A percentile compares a stretch with the other conserved stretches of the same genome.
Conservation (phyloP, 1,139 yeast species). For the Scheffersomyces segobiensis region DNA sequence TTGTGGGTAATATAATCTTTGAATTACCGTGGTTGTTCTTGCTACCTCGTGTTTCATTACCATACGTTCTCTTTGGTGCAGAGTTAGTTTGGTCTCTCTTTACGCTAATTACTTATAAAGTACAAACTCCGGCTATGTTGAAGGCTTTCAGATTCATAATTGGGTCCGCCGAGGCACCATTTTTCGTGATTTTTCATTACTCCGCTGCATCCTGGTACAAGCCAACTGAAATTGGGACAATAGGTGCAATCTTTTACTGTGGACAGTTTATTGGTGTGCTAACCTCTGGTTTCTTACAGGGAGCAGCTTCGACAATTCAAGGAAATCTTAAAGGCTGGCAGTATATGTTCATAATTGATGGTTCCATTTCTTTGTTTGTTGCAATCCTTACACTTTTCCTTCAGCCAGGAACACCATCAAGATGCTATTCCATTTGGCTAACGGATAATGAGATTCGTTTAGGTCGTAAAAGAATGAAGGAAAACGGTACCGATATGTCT, state of each 20-base stretch:
- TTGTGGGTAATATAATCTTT: slow-evolving; percentile 27
- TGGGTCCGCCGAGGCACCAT: slow-evolving; percentile 28
- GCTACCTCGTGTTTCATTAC: slow-evolving; percentile 22
- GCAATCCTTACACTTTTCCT: slow-evolving; percentile 24
- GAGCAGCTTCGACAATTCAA: slow-evolving; percentile 20
- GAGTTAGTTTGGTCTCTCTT: slow-evolving; percentile 27
- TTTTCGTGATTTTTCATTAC: slow-evolving; percentile 24
- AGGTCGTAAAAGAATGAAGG: slow-evolving; percentile 24
- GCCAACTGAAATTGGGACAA: slow-evolving; percentile 25
- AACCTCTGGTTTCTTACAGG: slow-evolving; percentile 29
- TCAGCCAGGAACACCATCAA: slow-evolving; percentile 32
- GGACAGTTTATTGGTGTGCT: slow-evolving; percentile 32
- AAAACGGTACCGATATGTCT: slow-evolving; percentile 23
- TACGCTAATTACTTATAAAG: slow-evolving; percentile 22
- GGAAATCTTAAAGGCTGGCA: slow-evolving; percentile 28
- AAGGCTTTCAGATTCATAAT: slow-evolving; percentile 30
- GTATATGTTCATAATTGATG: slow-evolving; percentile 33
- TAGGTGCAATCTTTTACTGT: slow-evolving; percentile 28
- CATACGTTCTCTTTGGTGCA: slow-evolving; percentile 22
- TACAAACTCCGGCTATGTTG: slow-evolving; percentile 17
- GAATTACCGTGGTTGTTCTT: slow-evolving; percentile 25
- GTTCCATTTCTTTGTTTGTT: slow-evolving; percentile 25
- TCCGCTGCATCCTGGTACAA: slow-evolving; percentile 26
- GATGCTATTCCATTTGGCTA: slow-evolving; percentile 28
- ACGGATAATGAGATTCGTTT: slow-evolving; percentile 30